phyloP scores from a whole-genome alignment of 225 moss, liverwort and hornwort genomes.

The Sphagnum tenellum region DNA sequence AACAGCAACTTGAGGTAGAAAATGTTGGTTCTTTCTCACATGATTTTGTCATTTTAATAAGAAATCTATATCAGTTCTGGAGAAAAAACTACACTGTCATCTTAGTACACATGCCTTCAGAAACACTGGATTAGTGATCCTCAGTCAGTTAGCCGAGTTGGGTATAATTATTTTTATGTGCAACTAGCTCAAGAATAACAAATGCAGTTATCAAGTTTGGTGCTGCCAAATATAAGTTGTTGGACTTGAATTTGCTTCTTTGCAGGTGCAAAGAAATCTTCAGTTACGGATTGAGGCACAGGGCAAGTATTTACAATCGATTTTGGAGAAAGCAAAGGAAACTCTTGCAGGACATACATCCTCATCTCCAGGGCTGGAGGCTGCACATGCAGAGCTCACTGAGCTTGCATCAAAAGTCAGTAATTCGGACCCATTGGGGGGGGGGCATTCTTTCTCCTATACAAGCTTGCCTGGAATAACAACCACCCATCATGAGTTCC shows the following conservation, averaged over 20 bases:
- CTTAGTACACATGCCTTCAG: no score
- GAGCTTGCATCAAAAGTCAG: conserved; percentile 74
- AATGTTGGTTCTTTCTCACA: conserved; percentile 1
- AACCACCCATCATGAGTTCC: conserved; percentile 16
- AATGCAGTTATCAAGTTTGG: no score
- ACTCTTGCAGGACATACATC: conserved; percentile 70
- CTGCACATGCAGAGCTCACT: conserved; percentile 80
- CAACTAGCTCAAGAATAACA: no score
- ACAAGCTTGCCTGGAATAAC: conserved; percentile 28
- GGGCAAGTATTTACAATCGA: conserved; percentile 90
- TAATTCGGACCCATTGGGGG: conserved; percentile 28
- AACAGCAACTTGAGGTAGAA: conserved; percentile 82
- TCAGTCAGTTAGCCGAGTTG: no score
- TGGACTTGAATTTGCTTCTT: no score
- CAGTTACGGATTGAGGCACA: conserved; percentile 96
- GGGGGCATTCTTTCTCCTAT: conserved; percentile 25
- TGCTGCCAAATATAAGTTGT: no score
- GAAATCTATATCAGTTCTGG: no score
- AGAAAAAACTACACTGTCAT: not conserved
- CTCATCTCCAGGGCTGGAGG: conserved; percentile 77
- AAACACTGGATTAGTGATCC: not conserved
- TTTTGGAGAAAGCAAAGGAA: conserved; percentile 93
- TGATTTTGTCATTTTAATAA: no score
- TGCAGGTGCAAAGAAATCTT: conserved; percentile 85
- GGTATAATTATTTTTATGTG: no score